These are phyloP conservation scores for Abortiporus biennis DNA, from an alignment of 1,284 basidiomycete genomes.

Conservation along the genomic window DNA sequence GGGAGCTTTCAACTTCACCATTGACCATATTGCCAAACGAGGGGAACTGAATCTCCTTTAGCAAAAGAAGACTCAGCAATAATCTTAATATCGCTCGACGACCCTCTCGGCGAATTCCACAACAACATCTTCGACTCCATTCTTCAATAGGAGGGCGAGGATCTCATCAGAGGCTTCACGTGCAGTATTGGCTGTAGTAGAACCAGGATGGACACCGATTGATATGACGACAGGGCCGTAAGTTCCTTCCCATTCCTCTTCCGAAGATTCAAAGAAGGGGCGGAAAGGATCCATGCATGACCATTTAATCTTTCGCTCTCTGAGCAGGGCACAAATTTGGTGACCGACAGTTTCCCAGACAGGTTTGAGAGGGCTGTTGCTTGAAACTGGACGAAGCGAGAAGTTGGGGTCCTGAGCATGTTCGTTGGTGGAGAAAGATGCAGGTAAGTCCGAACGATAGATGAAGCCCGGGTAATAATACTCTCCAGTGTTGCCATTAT, in stretches of 20 bases:
- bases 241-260: slow-evolving; percentile 20
- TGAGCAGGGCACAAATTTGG: slow-evolving; percentile 25
- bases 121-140: slow-evolving; percentile 21
- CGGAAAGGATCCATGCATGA: slow-evolving; percentile 27
- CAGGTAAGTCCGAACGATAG: too few relatives aligned
- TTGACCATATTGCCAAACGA: too few relatives aligned
- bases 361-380: slow-evolving; percentile 22
- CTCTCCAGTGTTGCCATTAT: too few relatives aligned
- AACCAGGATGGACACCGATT: slow-evolving; percentile 30
- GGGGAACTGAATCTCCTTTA: too few relatives aligned
- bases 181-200: slow-evolving; percentile 24
- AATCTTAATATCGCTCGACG: too few relatives aligned
- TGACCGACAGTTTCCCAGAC: slow-evolving; percentile 29
- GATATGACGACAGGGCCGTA: slow-evolving; percentile 30
- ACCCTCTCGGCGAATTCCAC: slow-evolving; percentile 31
- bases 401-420: too few relatives aligned
- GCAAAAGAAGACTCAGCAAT: too few relatives aligned
- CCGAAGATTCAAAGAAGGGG: slow-evolving; percentile 26
- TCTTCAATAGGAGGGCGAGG: slow-evolving; percentile 27
- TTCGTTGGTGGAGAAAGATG: too few relatives aligned
- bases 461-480: too few relatives aligned
- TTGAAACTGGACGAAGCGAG: too few relatives aligned
- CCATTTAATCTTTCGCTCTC: slow-evolving; percentile 24
- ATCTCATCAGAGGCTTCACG: slow-evolving; percentile 29
- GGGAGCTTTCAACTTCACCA: too few relatives aligned